Evolutionary conservation across 768 basidiomycete genomes (phyloP).

Genomic region (Rhodotorula kratochvilovae): DNA sequence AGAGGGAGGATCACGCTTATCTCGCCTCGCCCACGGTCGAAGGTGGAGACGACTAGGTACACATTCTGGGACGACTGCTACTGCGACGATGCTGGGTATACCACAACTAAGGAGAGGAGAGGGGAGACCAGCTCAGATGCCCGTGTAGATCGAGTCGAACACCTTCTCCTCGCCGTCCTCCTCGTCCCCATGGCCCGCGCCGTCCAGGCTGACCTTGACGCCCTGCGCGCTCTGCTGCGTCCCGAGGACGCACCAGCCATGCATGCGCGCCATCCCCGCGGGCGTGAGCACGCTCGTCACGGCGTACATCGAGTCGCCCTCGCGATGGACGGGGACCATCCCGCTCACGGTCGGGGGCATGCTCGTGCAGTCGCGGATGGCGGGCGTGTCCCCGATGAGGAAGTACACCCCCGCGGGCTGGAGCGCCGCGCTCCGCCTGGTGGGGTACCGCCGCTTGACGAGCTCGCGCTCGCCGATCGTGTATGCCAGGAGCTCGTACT

Average conservation of each 20-base stretch:
- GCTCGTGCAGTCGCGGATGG: constrained; percentile 20
- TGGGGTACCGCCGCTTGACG: constrained; percentile 31
- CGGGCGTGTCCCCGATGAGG: constrained; percentile 32
- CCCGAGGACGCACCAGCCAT: constrained; percentile 9
- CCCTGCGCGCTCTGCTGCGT: not conserved
- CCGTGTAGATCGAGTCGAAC: not conserved
- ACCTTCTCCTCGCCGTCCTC: constrained; percentile 3
- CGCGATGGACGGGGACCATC: constrained; percentile 9
- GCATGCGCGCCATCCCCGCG: constrained; percentile 8
- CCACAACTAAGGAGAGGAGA: too few relatives aligned
- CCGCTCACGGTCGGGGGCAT: constrained; percentile 16
- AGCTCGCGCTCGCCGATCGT: constrained; percentile 24
- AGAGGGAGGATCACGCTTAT: too few relatives aligned
- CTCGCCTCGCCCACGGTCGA: too few relatives aligned
- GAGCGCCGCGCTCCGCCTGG: constrained; percentile 10
- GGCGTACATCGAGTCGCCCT: constrained; percentile 29
- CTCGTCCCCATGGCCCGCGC: not conserved
- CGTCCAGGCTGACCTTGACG: not conserved
- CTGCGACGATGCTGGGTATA: too few relatives aligned
- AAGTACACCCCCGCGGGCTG: constrained; percentile 26
- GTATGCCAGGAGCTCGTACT: constrained; percentile 32
- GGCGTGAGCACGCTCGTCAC: constrained; percentile 30
- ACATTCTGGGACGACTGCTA: too few relatives aligned
- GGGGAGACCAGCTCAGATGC: not conserved
- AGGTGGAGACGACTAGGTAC: too few relatives aligned